Conservation (phyloP, 257 asterid genomes). For the Solanum commersonii region DNA sequence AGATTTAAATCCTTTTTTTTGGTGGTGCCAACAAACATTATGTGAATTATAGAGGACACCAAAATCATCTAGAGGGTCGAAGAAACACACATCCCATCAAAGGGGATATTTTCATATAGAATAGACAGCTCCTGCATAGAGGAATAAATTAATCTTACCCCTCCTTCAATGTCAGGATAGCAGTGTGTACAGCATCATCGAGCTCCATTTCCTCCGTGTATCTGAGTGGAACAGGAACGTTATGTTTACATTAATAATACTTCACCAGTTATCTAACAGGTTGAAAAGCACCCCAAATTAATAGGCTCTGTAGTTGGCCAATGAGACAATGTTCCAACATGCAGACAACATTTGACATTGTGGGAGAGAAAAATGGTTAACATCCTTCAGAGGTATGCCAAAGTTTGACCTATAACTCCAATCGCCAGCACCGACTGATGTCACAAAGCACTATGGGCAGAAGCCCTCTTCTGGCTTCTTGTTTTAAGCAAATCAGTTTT, state of each 20-base stretch:
- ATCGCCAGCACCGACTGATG: neutral
- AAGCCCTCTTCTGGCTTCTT: neutral
- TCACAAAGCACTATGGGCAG: neutral
- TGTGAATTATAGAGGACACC: neutral
- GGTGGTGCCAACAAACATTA: neutral
- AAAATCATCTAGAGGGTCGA: neutral
- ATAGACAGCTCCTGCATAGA: neutral
- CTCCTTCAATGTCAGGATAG: slow-evolving; percentile 93
- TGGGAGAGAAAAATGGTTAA: neutral
- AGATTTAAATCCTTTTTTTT: neutral
- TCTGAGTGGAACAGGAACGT: slow-evolving; percentile 22
- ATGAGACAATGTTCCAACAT: neutral
- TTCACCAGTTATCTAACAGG: neutral
- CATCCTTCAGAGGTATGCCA: neutral
- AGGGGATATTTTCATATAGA: neutral
- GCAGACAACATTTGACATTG: neutral
- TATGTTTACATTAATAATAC: neutral
- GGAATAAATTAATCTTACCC: slow-evolving; percentile 44
- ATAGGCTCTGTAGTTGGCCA: neutral
- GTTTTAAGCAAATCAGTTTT: neutral
- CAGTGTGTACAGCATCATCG: slow-evolving; percentile 99
- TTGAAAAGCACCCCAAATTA: neutral
- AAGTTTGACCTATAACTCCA: neutral
- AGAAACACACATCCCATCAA: neutral
- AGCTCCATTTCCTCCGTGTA: slow-evolving; percentile 98